phyloP scores from a whole-genome alignment of 169 alveolate genomes.

The Cytauxzoon felis region DNA sequence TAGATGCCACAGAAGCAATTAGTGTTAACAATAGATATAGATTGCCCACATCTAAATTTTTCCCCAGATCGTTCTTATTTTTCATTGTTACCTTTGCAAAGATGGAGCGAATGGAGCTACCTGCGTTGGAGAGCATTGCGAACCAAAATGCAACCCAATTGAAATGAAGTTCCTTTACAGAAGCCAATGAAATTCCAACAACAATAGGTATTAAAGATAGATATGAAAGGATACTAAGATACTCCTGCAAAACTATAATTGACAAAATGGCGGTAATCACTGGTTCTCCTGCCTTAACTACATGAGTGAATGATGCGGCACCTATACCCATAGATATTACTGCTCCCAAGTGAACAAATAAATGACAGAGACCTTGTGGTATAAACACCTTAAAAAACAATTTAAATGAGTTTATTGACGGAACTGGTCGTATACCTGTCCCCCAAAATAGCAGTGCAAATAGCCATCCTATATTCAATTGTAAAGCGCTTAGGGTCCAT shows the following conservation, averaged over 20 bases:
- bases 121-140: slow-evolving; percentile 78
- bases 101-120: slow-evolving; percentile 66
- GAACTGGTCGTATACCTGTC: slow-evolving; percentile 51
- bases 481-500: slow-evolving; percentile 69
- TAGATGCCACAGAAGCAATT: slow-evolving; percentile 67
- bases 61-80: slow-evolving; percentile 68
- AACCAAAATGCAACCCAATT: slow-evolving; percentile 72
- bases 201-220: slow-evolving; percentile 70
- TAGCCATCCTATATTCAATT: slow-evolving; percentile 73
- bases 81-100: slow-evolving; percentile 72
- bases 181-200: slow-evolving; percentile 74
- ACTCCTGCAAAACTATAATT: slow-evolving; percentile 59
- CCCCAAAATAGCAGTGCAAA: slow-evolving; percentile 43
- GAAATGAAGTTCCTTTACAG: slow-evolving; percentile 74
- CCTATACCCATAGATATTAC: slow-evolving; percentile 78
- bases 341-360: slow-evolving; percentile 78
- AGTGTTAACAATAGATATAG: slow-evolving; percentile 73
- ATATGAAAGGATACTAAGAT: slow-evolving; percentile 62
- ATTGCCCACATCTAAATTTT: slow-evolving; percentile 66
- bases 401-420: slow-evolving; percentile 46
- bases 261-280: slow-evolving; percentile 76
- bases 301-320: slow-evolving; percentile 81
- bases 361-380: slow-evolving; percentile 77
- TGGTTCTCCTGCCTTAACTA: slow-evolving; percentile 80
- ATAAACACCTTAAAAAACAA: slow-evolving; percentile 56